Evolutionary conservation across 2,329 filamentous ascomycete genomes (phyloP).

Genomic region (Chaetomium globosum): DNA sequence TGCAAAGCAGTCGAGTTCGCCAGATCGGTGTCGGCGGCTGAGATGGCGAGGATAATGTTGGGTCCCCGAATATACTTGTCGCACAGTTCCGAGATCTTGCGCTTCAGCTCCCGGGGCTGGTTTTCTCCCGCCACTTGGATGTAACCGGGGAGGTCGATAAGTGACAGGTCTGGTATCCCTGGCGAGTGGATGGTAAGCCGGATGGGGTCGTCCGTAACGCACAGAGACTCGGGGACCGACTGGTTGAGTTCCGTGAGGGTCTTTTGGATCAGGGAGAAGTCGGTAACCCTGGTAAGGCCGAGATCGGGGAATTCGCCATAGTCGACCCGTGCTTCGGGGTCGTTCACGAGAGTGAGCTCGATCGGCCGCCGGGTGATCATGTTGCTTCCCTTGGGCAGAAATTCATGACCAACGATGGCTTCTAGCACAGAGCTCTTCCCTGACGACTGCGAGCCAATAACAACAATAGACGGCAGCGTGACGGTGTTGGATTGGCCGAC

Average conservation of each 20-base stretch:
- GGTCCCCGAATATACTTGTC: constrained; percentile 97
- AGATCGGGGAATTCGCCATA: constrained; percentile 96
- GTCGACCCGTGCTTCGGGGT: constrained; percentile 79
- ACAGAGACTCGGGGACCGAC: constrained; percentile 86
- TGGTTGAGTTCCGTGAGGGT: constrained; percentile 94
- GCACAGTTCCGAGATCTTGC: constrained; percentile 93
- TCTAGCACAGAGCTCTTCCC: constrained; percentile 97
- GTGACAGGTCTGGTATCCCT: constrained; percentile 88
- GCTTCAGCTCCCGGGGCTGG: constrained; percentile 87
- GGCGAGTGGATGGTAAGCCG: constrained; percentile 94
- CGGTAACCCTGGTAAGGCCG: constrained; percentile 83
- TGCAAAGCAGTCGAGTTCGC: constrained; percentile 93
- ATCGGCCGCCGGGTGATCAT: constrained; percentile 98
- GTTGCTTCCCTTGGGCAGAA: constrained; percentile 94
- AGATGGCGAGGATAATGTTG: constrained; percentile 96
- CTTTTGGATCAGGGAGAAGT: constrained; percentile 89
- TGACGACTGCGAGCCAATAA: constrained; percentile 96
- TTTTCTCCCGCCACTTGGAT: constrained; percentile 93
- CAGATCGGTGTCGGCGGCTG: constrained; percentile 93
- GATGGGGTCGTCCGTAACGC: constrained; percentile 95
- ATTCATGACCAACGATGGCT: constrained; percentile 96
- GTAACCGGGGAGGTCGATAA: constrained; percentile 96
- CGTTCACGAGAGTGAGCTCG: constrained; percentile 94
- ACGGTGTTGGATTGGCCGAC: constrained; percentile 89
- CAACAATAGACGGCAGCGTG: constrained; percentile 94